Conservation (phyloP, 371 early-diverging fungal species). For the Enterospora canceri region DNA sequence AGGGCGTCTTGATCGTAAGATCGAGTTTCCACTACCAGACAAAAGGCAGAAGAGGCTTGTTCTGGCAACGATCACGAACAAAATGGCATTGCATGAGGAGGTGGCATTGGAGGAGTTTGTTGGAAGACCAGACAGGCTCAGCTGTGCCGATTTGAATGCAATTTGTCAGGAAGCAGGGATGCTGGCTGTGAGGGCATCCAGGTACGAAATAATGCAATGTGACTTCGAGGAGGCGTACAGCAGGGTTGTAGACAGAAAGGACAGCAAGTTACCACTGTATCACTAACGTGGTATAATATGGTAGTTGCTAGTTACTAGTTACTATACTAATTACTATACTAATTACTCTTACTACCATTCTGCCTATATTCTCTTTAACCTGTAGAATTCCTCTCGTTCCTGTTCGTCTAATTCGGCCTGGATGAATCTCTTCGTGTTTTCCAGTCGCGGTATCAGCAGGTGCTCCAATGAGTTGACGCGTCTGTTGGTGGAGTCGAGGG, state of each 20-base stretch:
- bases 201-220: constrained; percentile 83
- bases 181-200: constrained; percentile 89
- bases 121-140: constrained; percentile 85
- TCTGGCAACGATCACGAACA: constrained; percentile 81
- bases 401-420: constrained; percentile 92
- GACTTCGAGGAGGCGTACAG: constrained; percentile 83
- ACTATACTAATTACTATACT: not conserved
- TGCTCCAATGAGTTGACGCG: constrained; percentile 97
- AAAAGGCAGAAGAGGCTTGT: constrained; percentile 95
- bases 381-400: constrained; percentile 97
- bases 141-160: constrained; percentile 94
- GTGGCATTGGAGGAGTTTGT: constrained; percentile 96
- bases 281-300: constrained; percentile 29
- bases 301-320: not conserved
- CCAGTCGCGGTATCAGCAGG: constrained; percentile 87
- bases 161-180: constrained; percentile 99
- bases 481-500: constrained; percentile 91
- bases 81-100: constrained; percentile 93
- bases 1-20: constrained; percentile 92
- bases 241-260: constrained; percentile 51
- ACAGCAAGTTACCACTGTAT: constrained; percentile 46
- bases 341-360: constrained; percentile 3
- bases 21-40: constrained; percentile 77
- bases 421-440: constrained; percentile 91
- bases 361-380: constrained; percentile 58